Conservation (phyloP, 2,329 filamentous ascomycete genomes). For the Phaeosphaeriaceae sp. region DNA sequence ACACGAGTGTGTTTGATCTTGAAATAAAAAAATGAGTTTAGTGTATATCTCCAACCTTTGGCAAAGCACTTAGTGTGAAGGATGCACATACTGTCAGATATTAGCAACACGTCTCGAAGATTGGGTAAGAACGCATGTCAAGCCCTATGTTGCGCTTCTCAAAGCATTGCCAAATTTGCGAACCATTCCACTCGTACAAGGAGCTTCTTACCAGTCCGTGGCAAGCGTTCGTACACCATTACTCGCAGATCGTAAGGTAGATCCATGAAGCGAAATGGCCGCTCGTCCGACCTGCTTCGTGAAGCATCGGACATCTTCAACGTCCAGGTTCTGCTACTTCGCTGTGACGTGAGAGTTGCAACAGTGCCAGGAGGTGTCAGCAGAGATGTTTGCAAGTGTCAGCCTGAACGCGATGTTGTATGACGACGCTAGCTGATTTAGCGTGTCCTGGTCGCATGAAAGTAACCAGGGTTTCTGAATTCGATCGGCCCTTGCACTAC, state of each 20-base stretch:
- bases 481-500: background rate
- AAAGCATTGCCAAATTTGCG: background rate
- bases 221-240: conserved; percentile 1
- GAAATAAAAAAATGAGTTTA: background rate
- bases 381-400: background rate
- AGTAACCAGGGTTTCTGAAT: background rate
- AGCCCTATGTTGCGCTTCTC: no score
- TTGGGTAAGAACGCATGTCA: background rate
- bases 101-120: background rate
- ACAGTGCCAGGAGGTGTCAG: no score
- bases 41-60: background rate
- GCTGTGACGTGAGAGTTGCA: no score
- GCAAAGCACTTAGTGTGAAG: background rate
- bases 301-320: background rate
- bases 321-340: background rate
- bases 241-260: background rate
- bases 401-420: background rate
- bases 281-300: background rate
- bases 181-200: background rate
- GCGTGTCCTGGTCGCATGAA: background rate
- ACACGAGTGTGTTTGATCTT: background rate
- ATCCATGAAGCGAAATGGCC: background rate
- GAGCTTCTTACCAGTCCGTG: background rate
- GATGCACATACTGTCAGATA: background rate
- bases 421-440: background rate